phyloP scores from a whole-genome alignment of 108 stramenopile genomes.

The Nitzschia palea region DNA sequence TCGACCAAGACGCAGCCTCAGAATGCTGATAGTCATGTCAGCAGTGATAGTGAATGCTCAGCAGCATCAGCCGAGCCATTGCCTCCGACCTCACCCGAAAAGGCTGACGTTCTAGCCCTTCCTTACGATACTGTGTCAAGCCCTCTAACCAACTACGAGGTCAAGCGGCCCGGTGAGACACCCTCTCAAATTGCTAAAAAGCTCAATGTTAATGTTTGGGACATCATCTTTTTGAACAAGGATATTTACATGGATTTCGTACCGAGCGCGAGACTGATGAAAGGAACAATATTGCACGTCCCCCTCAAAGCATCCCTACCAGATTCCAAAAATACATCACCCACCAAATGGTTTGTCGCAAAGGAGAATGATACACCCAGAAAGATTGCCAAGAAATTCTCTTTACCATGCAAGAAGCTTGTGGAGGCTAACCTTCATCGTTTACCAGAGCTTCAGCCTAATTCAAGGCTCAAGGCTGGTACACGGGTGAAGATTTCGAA shows the following conservation, averaged over 20 bases:
- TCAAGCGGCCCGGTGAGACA: constrained; percentile 56
- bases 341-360: constrained; percentile 77
- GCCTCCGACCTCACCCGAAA: constrained; percentile 28
- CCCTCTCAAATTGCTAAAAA: constrained; percentile 58
- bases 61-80: constrained; percentile 15
- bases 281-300: constrained; percentile 65
- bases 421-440: constrained; percentile 66
- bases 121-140: constrained; percentile 47
- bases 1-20: neutral
- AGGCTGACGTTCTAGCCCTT: constrained; percentile 24
- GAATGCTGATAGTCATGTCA: constrained; percentile 4
- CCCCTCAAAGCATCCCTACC: constrained; percentile 27
- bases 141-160: constrained; percentile 48
- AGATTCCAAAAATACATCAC: constrained; percentile 11
- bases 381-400: constrained; percentile 69
- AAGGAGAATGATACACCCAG: constrained; percentile 84
- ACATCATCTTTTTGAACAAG: constrained; percentile 79
- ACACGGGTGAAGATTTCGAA: constrained; percentile 77
- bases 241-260: constrained; percentile 47
- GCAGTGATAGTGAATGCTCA: neutral
- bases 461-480: constrained; percentile 64
- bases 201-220: constrained; percentile 74
- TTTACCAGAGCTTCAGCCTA: constrained; percentile 55
- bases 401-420: constrained; percentile 56
- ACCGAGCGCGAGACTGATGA: constrained; percentile 55